Percentiles rank a stretch among this genome's conserved stretches.
Conservation (phyloP, 176 grass and related monocot genomes). For the Aegilops sharonensis region DNA sequence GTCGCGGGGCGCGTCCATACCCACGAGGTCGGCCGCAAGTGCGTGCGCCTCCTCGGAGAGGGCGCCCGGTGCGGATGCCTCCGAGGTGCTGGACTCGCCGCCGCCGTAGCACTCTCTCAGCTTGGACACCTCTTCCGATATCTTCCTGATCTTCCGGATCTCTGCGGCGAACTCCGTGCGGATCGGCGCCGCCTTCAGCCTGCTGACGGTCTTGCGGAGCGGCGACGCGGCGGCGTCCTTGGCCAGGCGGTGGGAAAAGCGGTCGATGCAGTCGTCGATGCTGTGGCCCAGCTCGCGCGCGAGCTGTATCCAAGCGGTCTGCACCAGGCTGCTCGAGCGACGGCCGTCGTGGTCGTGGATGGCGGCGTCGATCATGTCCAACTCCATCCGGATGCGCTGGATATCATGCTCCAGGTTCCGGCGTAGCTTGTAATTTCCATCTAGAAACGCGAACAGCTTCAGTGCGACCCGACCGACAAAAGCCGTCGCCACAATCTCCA, state of each 20-base stretch:
- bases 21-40: not conserved
- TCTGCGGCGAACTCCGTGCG: not conserved
- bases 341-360: not conserved
- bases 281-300: not conserved
- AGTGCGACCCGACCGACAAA: not conserved
- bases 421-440: not conserved
- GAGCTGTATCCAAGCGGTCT: not conserved
- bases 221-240: not conserved
- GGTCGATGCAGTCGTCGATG: slow-evolving; percentile 18
- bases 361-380: not conserved
- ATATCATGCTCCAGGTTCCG: not conserved
- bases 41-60: not conserved
- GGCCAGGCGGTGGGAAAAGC: not conserved
- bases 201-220: not conserved
- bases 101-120: not conserved
- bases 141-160: slow-evolving; percentile 1
- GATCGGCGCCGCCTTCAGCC: not conserved
- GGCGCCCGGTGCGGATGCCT: not conserved
- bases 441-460: not conserved
- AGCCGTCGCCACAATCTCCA: not conserved
- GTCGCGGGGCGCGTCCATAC: not conserved
- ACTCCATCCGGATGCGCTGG: not conserved
- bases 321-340: not conserved
- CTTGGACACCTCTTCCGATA: not conserved
- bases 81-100: not conserved